phyloP scores from a whole-genome alignment of 495 filamentous ascomycete species.

The Alectoria sarmentosa region DNA sequence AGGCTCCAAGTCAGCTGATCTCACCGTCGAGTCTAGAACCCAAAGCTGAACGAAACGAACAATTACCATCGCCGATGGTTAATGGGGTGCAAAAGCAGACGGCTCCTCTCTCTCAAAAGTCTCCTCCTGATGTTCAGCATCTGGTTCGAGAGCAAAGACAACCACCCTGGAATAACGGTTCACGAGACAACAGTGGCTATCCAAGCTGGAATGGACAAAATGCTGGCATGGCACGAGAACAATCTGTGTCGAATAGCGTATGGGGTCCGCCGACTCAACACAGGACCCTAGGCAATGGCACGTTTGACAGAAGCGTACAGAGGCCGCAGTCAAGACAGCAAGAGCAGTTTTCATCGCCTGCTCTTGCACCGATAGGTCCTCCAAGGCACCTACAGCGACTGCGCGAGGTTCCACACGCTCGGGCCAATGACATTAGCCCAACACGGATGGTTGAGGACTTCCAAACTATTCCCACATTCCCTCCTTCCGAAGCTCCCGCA shows the following conservation, averaged over 20 bases:
- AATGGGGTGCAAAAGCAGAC: conserved; percentile 28
- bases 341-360: conserved; percentile 24
- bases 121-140: conserved; percentile 18
- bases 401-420: conserved; percentile 16
- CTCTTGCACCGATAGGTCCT: conserved; percentile 25
- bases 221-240: conserved; percentile 24
- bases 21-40: conserved; percentile 35
- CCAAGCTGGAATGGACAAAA: conserved; percentile 26
- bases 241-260: conserved; percentile 51
- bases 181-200: conserved; percentile 25
- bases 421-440: conserved; percentile 17
- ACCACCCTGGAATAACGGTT: conserved; percentile 28
- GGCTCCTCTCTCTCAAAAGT: conserved; percentile 18
- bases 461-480: conserved; percentile 25
- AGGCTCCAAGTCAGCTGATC: conserved; percentile 28
- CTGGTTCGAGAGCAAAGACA: conserved; percentile 15
- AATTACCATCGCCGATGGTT: conserved; percentile 16
- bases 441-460: conserved; percentile 22
- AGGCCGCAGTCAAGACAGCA: conserved; percentile 37
- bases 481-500: conserved; percentile 18
- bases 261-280: conserved; percentile 71
- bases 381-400: conserved; percentile 24
- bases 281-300: conserved; percentile 69
- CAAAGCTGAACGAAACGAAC: conserved; percentile 29
- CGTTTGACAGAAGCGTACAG: conserved; percentile 57